phyloP scores from a whole-genome alignment of 192 early-diverging fungal genomes.

The Hyaloraphidium curvatum region DNA sequence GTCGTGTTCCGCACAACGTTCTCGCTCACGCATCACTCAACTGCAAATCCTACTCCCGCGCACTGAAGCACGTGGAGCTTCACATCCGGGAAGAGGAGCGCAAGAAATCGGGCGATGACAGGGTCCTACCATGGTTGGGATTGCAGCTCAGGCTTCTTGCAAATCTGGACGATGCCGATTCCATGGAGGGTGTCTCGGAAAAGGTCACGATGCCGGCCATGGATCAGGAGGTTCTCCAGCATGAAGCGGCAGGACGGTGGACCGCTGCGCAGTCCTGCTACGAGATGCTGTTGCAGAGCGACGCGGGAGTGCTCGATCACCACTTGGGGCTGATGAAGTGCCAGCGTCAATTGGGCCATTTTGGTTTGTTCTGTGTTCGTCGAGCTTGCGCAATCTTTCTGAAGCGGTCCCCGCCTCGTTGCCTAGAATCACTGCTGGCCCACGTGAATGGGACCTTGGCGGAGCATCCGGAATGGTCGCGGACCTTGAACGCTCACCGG shows the following conservation, averaged over 20 bases:
- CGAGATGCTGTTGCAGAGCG: constrained; percentile 25
- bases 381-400: neutral
- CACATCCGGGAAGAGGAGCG: constrained; percentile 21
- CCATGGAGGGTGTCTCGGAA: constrained; percentile 39
- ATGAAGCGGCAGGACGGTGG: constrained; percentile 43
- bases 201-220: constrained; percentile 23
- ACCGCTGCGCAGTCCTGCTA: constrained; percentile 42
- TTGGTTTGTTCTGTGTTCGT: constrained; percentile 22
- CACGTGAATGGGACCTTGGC: constrained; percentile 20
- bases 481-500: constrained; percentile 20
- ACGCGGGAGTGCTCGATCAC: constrained; percentile 20
- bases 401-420: neutral
- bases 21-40: constrained; percentile 40
- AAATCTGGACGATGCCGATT: constrained; percentile 46
- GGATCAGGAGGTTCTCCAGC: constrained; percentile 45
- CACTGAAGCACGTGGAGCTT: constrained; percentile 48
- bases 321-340: constrained; percentile 45
- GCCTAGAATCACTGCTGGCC: constrained; percentile 28
- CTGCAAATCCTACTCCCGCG: constrained; percentile 41
- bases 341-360: constrained; percentile 45
- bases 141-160: constrained; percentile 42
- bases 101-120: neutral
- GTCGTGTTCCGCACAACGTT: constrained; percentile 12
- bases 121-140: constrained; percentile 11
- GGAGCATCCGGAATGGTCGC: constrained; percentile 27